phyloP scores from a whole-genome alignment of 768 basidiomycete genomes.

The Coprinellus aureogranulatus region DNA sequence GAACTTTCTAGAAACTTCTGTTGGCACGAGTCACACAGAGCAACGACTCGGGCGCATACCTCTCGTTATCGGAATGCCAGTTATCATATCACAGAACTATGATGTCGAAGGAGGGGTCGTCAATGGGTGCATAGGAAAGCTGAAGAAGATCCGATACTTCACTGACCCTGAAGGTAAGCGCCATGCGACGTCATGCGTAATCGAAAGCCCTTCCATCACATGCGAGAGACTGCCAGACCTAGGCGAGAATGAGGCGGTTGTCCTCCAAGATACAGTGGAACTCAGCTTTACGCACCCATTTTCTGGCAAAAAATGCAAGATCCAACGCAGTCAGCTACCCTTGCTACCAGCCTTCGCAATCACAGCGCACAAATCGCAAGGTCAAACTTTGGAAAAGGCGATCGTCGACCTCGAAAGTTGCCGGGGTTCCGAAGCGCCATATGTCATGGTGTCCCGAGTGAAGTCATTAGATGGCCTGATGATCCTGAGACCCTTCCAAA shows the following conservation, averaged over 20 bases:
- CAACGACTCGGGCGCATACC: slow-evolving; percentile 31
- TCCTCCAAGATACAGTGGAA: background rate
- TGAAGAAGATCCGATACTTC: slow-evolving; percentile 22
- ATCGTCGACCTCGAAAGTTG: slow-evolving; percentile 33
- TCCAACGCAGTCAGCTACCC: slow-evolving; percentile 33
- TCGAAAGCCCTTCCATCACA: background rate
- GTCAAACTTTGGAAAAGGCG: slow-evolving; percentile 27
- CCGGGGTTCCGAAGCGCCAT: slow-evolving; percentile 31
- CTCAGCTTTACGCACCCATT: background rate
- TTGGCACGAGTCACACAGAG: slow-evolving; percentile 24
- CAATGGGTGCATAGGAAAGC: slow-evolving; percentile 30
- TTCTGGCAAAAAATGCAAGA: slow-evolving; percentile 10
- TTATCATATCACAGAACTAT: slow-evolving; percentile 36
- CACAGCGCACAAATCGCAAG: slow-evolving; percentile 41
- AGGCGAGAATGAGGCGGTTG: too few relatives aligned
- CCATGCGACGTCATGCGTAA: background rate
- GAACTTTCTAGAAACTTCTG: slow-evolving; percentile 1
- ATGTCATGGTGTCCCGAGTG: slow-evolving; percentile 41
- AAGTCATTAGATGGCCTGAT: slow-evolving; percentile 26
- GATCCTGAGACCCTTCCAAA: slow-evolving; percentile 20
- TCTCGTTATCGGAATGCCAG: slow-evolving; percentile 38
- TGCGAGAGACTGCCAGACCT: background rate
- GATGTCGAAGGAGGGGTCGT: slow-evolving; percentile 35
- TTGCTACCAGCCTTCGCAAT: slow-evolving; percentile 37
- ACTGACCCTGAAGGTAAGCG: slow-evolving; percentile 14